Conservation (phyloP, 2,329 filamentous ascomycete species). For the Eurotiales sp. region DNA sequence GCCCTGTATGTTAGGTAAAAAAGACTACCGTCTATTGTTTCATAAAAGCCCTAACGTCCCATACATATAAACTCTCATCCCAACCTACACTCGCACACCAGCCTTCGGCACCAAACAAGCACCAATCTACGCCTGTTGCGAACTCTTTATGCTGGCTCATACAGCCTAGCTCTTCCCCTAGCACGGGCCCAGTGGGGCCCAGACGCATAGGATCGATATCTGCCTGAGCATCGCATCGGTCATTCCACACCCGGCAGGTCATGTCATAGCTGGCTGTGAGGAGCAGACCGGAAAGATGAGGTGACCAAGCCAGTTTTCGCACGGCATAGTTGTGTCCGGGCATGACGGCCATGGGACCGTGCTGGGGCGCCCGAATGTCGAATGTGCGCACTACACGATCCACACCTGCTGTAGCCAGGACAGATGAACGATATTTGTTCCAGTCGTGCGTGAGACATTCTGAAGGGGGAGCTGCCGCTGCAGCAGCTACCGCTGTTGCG, state of each 20-base stretch:
- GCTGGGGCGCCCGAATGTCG: slow-evolving; percentile 73
- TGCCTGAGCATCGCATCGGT: slow-evolving; percentile 55
- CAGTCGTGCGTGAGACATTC: slow-evolving; percentile 95
- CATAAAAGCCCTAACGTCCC: slow-evolving; percentile 76
- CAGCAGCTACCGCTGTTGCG: slow-evolving; percentile 32
- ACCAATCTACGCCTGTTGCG: slow-evolving; percentile 95
- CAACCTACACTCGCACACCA: slow-evolving; percentile 94
- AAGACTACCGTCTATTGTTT: slow-evolving; percentile 21
- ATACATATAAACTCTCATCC: slow-evolving; percentile 87
- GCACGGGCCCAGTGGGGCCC: slow-evolving; percentile 35
- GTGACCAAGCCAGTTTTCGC: slow-evolving; percentile 81
- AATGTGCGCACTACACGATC: slow-evolving; percentile 85
- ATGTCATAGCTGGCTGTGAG: slow-evolving; percentile 95
- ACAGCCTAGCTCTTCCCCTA: slow-evolving; percentile 71
- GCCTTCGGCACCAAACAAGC: slow-evolving; percentile 87
- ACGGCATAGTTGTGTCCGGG: slow-evolving; percentile 89
- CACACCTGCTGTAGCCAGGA: slow-evolving; percentile 85
- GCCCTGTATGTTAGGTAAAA: slow-evolving; percentile 9
- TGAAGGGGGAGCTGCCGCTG: slow-evolving; percentile 54
- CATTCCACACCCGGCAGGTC: slow-evolving; percentile 92
- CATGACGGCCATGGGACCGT: slow-evolving; percentile 69
- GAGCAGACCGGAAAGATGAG: slow-evolving; percentile 83
- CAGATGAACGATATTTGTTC: slow-evolving; percentile 91
- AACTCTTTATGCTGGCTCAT: slow-evolving; percentile 97
- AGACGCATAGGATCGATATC: slow-evolving; percentile 38